These are phyloP conservation scores for Pulveroboletus frians DNA, from an alignment of 768 basidiomycete genomes.

Conservation along the genomic window DNA sequence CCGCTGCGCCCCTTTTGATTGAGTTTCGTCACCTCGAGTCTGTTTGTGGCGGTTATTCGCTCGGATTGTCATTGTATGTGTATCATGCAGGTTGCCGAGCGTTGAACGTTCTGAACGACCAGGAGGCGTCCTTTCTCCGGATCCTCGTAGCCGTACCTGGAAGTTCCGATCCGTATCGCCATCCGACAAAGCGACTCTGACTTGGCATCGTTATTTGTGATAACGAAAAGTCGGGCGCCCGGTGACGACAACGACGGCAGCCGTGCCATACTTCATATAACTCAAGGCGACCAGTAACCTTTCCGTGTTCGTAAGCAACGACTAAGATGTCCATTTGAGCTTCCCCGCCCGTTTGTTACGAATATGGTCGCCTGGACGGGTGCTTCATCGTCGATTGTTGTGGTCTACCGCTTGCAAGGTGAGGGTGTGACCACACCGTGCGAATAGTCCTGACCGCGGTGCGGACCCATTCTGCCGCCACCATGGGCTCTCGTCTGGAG, in stretches of 20 bases:
- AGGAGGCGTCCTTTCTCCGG: background rate
- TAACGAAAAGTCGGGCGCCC: background rate
- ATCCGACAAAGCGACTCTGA: conserved; percentile 26
- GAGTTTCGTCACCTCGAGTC: background rate
- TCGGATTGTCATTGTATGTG: no score
- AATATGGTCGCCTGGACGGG: conserved; percentile 66
- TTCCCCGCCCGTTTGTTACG: conserved; percentile 42
- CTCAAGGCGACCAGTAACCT: conserved; percentile 27
- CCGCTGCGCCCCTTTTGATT: background rate
- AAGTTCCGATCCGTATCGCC: no score
- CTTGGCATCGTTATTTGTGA: conserved; percentile 18
- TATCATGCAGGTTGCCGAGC: background rate
- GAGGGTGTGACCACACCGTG: conserved; percentile 12
- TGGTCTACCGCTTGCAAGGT: conserved; percentile 49
- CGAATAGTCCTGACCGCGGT: no score
- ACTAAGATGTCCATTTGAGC: conserved; percentile 14
- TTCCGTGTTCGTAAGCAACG: conserved; percentile 29
- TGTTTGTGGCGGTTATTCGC: background rate
- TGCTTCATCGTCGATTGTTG: conserved; percentile 60
- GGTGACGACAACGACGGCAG: background rate
- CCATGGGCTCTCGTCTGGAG: conserved; percentile 48
- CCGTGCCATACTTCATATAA: background rate
- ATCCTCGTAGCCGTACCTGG: no score
- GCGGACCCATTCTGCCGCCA: conserved; percentile 1
- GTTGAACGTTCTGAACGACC: background rate